phyloP scores from a whole-genome alignment of 805 yeast genomes.

The Ogataea methylovora region DNA sequence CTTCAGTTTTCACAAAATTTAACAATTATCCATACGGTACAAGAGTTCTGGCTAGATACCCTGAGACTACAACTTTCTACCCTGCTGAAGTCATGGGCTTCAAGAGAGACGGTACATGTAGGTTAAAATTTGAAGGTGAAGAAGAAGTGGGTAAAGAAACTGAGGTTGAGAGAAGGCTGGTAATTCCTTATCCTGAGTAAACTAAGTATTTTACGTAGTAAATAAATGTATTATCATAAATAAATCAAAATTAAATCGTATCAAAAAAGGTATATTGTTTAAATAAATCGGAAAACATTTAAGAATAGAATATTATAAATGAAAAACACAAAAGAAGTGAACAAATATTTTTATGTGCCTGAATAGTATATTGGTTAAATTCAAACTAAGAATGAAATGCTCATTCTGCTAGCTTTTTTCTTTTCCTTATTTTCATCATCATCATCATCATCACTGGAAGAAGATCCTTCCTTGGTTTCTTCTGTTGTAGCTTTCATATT shows the following conservation, averaged over 20 bases:
- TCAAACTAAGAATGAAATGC: constrained; percentile 16
- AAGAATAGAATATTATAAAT: background rate
- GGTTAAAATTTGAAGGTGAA: constrained; percentile 89
- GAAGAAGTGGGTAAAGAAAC: constrained; percentile 95
- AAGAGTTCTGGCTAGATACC: constrained; percentile 86
- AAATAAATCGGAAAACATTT: background rate
- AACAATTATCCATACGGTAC: constrained; percentile 64
- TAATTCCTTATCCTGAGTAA: constrained; percentile 58
- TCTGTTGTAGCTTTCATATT: background rate
- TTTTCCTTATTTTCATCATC: constrained; percentile 2
- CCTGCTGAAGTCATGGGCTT: constrained; percentile 86
- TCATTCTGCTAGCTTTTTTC: constrained; percentile 15
- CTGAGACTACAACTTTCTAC: constrained; percentile 95
- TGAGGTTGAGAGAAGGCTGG: constrained; percentile 79
- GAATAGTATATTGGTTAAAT: too few relatives aligned
- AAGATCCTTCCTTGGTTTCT: too few relatives aligned
- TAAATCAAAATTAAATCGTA: background rate
- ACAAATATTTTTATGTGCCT: too few relatives aligned
- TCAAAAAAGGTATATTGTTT: too few relatives aligned
- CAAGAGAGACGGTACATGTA: constrained; percentile 66
- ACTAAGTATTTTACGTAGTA: background rate
- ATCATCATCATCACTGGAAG: too few relatives aligned
- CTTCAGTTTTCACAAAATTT: constrained; percentile 21
- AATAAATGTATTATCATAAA: too few relatives aligned
- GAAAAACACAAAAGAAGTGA: too few relatives aligned